Conservation (phyloP, 1,139 yeast genomes). For the Hemisphaericaspora subhashii region DNA sequence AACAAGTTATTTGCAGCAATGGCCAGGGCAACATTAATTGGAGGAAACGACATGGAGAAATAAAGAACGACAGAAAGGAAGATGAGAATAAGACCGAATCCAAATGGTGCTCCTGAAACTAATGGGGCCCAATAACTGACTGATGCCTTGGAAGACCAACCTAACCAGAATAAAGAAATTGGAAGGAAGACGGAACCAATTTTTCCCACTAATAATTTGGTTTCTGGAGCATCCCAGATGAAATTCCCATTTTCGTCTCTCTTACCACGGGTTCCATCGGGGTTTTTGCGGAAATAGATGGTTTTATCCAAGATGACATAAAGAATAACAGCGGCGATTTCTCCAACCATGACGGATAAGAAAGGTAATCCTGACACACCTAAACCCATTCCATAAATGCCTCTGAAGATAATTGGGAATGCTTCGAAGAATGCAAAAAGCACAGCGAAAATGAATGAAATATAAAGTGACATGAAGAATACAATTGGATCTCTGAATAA, state of each 20-base stretch:
- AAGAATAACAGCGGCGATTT: conserved; percentile 51
- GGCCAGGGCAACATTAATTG: conserved; percentile 71
- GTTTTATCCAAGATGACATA: conserved; percentile 51
- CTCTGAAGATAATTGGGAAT: conserved; percentile 68
- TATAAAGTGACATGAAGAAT: conserved; percentile 60
- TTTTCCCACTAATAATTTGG: conserved; percentile 45
- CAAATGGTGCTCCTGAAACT: conserved; percentile 74
- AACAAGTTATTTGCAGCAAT: conserved; percentile 76
- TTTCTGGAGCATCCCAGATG: conserved; percentile 41
- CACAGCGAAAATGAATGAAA: conserved; percentile 73
- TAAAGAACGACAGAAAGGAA: conserved; percentile 74
- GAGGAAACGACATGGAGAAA: conserved; percentile 74
- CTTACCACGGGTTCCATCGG: conserved; percentile 62
- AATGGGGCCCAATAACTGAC: conserved; percentile 82
- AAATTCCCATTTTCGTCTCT: conserved; percentile 57
- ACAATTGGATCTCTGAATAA: conserved; percentile 70
- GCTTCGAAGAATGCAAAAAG: conserved; percentile 79
- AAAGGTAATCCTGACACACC: conserved; percentile 71
- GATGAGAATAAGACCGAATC: conserved; percentile 69
- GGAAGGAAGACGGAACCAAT: conserved; percentile 67
- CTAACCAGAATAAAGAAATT: conserved; percentile 75
- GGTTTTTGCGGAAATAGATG: conserved; percentile 54
- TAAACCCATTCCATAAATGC: conserved; percentile 54
- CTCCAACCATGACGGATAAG: conserved; percentile 68
- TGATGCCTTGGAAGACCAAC: conserved; percentile 63